Conservation (phyloP, 2,329 filamentous ascomycete genomes). For the Pseudohalonectria lignicola region DNA sequence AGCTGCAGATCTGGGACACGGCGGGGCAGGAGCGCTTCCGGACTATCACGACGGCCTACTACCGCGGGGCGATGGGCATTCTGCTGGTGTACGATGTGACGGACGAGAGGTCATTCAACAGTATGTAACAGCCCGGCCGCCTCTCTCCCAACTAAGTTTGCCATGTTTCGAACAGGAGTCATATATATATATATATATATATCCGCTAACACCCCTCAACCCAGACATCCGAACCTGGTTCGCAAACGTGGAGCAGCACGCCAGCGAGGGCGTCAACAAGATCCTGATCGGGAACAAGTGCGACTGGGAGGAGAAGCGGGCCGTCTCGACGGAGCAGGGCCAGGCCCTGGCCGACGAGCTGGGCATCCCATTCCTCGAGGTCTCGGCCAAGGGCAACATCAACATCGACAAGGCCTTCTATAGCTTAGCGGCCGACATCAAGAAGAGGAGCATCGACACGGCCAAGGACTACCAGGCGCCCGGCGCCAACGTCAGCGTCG, state of each 20-base stretch:
- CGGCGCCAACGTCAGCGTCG: slow-evolving; percentile 55
- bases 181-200: no score
- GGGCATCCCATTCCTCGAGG: slow-evolving; percentile 95
- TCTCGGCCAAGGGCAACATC: slow-evolving; percentile 98
- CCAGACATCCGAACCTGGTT: slow-evolving; percentile 99
- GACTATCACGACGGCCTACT: slow-evolving; percentile 98
- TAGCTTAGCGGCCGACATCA: slow-evolving; percentile 89
- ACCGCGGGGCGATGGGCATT: slow-evolving; percentile 96
- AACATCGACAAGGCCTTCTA: slow-evolving; percentile 99
- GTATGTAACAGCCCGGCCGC: no score
- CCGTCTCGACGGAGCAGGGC: slow-evolving; percentile 84
- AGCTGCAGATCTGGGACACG: slow-evolving; percentile 99
- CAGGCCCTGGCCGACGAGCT: slow-evolving; percentile 91
- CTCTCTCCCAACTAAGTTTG: no score
- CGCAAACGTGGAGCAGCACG: slow-evolving; percentile 96
- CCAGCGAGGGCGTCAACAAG: slow-evolving; percentile 98
- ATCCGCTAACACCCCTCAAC: no score
- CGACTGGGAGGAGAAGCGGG: slow-evolving; percentile 99
- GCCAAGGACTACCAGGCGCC: slow-evolving; percentile 61
- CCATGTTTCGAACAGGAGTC: no score
- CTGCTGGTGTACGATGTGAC: slow-evolving; percentile 97
- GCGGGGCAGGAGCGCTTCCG: slow-evolving; percentile 97
- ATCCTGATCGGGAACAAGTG: slow-evolving; percentile 99
- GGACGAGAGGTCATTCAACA: slow-evolving; percentile 90
- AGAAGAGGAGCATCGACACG: slow-evolving; percentile 94